These are phyloP conservation scores for Trichoderma sp. DNA, from an alignment of 2,329 filamentous ascomycete species.

Conservation along the genomic window DNA sequence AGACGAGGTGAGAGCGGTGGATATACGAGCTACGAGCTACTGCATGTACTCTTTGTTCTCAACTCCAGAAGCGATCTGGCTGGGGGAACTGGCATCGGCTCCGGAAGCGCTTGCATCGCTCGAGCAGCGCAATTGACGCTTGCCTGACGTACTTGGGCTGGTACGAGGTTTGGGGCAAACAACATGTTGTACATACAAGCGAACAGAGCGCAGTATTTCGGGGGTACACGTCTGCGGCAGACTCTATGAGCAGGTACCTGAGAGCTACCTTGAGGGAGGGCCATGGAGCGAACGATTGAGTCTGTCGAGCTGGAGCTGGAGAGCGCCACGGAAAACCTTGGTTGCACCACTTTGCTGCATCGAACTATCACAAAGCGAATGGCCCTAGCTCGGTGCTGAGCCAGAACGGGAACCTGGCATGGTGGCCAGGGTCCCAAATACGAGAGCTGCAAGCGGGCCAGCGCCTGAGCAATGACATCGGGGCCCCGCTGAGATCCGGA, in stretches of 20 bases:
- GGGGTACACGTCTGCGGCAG: background rate
- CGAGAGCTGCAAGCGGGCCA: constrained; percentile 18
- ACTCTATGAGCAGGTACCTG: background rate
- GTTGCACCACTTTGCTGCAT: background rate
- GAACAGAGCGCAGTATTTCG: background rate
- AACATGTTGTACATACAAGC: background rate
- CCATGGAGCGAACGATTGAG: background rate
- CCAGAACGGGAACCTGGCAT: constrained; percentile 1
- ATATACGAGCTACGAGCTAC: background rate
- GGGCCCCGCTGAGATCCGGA: constrained; percentile 2
- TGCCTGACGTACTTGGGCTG: constrained; percentile 17
- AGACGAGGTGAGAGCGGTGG: background rate
- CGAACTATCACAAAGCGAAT: constrained; percentile 1
- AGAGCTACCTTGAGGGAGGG: background rate
- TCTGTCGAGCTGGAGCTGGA: background rate
- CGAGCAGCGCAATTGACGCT: constrained; percentile 18
- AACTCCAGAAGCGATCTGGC: background rate
- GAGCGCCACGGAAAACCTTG: constrained; percentile 16
- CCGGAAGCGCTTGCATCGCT: constrained; percentile 19
- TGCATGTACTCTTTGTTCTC: background rate
- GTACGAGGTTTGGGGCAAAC: constrained; percentile 1
- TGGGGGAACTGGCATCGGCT: constrained; percentile 5
- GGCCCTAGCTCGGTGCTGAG: background rate
- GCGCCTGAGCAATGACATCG: background rate
- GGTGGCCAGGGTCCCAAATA: constrained; percentile 8